Evolutionary conservation across 306 rosid genomes (phyloP).

Genomic region (Prunus mume): DNA sequence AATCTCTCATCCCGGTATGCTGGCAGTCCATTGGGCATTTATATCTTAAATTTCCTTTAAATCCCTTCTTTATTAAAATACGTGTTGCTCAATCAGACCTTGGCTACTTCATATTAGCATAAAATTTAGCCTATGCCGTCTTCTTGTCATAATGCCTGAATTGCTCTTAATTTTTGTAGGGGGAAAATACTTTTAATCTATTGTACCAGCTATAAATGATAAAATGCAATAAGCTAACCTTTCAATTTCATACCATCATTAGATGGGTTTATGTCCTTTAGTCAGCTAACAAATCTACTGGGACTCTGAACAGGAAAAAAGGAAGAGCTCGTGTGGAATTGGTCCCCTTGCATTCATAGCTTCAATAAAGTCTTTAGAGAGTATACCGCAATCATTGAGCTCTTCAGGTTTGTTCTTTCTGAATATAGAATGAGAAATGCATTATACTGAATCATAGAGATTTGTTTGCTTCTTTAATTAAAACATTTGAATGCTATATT

Average conservation of each 20-base stretch:
- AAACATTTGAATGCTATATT: slow-evolving; percentile 19
- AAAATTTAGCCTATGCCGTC: neutral
- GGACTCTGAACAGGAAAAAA: slow-evolving; percentile 51
- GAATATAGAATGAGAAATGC: slow-evolving; percentile 1
- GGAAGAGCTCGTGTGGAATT: slow-evolving; percentile 67
- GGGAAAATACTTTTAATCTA: neutral
- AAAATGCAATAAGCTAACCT: neutral
- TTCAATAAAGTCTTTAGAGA: slow-evolving; percentile 65
- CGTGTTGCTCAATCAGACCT: neutral
- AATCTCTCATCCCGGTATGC: neutral
- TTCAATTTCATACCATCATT: neutral
- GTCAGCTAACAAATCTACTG: slow-evolving; percentile 14
- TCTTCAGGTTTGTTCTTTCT: slow-evolving; percentile 73
- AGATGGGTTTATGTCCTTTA: slow-evolving; percentile 1
- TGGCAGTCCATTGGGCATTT: neutral
- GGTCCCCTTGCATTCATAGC: slow-evolving; percentile 85
- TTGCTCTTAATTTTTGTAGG: neutral
- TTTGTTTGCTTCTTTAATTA: slow-evolving; percentile 8
- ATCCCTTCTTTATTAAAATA: neutral
- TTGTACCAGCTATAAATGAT: neutral
- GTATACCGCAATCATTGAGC: slow-evolving; percentile 71
- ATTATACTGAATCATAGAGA: neutral
- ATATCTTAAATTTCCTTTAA: neutral
- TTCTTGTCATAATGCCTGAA: neutral
- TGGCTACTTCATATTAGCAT: neutral